Evolutionary conservation across 2,329 filamentous ascomycete genomes (phyloP), one percentile per base, ranked within the genome.

Genomic region (Gaeumannomyces sp.): DNA sequence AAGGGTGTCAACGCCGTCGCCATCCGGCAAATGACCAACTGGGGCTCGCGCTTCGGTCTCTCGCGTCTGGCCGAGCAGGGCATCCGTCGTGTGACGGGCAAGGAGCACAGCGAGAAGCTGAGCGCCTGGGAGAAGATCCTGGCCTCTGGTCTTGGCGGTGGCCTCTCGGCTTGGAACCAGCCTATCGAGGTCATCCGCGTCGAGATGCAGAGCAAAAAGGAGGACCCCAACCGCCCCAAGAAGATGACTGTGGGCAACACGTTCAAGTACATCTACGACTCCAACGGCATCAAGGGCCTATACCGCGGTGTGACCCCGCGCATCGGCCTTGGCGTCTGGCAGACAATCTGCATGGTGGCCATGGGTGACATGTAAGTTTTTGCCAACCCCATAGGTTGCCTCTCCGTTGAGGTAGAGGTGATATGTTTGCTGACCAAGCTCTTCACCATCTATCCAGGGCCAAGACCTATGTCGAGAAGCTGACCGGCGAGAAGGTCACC

Each of bases 261-360:
- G 65, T 84, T 87, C 77, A 82, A 77, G 72, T 99, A 99, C 81
- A 98, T 99, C 78, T 98, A 98, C 82, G 75, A 84, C 71, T 86
- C 85, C 76, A 97, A 96, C 79, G 95, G 95, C 67, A 61, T 98
- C 74, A 90, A 88, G 82, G 95, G 95, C 74, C 84, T 99, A 70
- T 99, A 99, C 85, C 92, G 95, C 75, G 95, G 95, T 75, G 94
- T 99, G 69, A 85, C 92, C 71, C 95, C 95, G 72, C 89, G 95
- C 77, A 93, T 99, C 76, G 93, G 93, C 72, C 88, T 99, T 69
- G 90, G 95, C 76, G 87, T 99, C 81, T 99, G 95, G 95, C 95
- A 99, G 85, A 99, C 95, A 68, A 90, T 99, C 75, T 99, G 95
- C 85, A 99, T 99, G 95, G 95, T 99, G 80, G 95, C 94, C 74